phyloP scores from a whole-genome alignment of 208 protist genomes.

The Crithidia brevicula region DNA sequence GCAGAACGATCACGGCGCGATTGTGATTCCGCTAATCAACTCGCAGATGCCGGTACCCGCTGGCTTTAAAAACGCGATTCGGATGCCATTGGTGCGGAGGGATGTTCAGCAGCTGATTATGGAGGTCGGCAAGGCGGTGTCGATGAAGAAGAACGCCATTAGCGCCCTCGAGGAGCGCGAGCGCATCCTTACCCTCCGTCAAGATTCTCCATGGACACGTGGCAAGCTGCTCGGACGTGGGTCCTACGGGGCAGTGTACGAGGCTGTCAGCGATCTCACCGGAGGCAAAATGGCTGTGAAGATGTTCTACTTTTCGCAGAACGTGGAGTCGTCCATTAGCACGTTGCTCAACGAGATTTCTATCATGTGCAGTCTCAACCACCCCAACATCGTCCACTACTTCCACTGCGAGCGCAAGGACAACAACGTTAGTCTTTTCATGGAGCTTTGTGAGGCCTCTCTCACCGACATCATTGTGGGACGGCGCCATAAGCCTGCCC shows the following conservation, averaged over 20 bases:
- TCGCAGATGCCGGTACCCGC: slow-evolving; percentile 45
- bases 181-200: slow-evolving; percentile 86
- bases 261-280: slow-evolving; percentile 90
- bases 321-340: slow-evolving; percentile 77
- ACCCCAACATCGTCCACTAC: slow-evolving; percentile 94
- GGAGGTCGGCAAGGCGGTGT: slow-evolving; percentile 80
- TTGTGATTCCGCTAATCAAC: slow-evolving; percentile 76
- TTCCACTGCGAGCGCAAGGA: slow-evolving; percentile 92
- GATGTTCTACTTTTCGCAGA: slow-evolving; percentile 88
- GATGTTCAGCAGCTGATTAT: slow-evolving; percentile 80
- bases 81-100: slow-evolving; percentile 69
- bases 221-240: slow-evolving; percentile 89
- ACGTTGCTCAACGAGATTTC: slow-evolving; percentile 89
- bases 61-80: slow-evolving; percentile 71
- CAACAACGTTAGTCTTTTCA: slow-evolving; percentile 90
- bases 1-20: slow-evolving; percentile 58
- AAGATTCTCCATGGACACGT: slow-evolving; percentile 92
- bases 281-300: slow-evolving; percentile 94
- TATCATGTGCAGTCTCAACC: slow-evolving; percentile 93
- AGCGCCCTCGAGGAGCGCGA: slow-evolving; percentile 81
- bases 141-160: slow-evolving; percentile 84
- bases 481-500: slow-evolving; percentile 49
- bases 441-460: slow-evolving; percentile 91
- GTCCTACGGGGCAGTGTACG: slow-evolving; percentile 89
- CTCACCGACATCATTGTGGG: slow-evolving; percentile 80